These are phyloP conservation scores for Musa troglodytarum DNA, from an alignment of 176 grass and related monocot species.

Conservation along the genomic window DNA sequence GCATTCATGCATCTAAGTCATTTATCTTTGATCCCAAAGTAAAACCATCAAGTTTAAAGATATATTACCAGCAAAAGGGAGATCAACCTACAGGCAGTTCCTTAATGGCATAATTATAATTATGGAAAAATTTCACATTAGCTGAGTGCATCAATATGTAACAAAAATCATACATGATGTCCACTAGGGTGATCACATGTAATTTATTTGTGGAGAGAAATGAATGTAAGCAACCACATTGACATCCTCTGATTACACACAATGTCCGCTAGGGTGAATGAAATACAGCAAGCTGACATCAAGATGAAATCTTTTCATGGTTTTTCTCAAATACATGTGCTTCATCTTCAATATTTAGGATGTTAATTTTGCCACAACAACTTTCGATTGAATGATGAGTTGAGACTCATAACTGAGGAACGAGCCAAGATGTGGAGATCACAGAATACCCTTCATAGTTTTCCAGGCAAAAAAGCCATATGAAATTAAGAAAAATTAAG, in stretches of 20 bases:
- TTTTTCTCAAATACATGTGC: not conserved
- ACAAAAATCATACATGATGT: not conserved
- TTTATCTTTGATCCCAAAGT: not conserved
- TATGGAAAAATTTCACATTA: not conserved
- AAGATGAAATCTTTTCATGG: not conserved
- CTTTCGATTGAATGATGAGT: no score
- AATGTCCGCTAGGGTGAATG: not conserved
- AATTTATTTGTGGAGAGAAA: not conserved
- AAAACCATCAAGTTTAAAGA: not conserved
- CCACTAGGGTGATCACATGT: not conserved
- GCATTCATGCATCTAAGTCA: not conserved
- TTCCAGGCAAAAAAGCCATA: no score
- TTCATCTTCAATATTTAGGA: not conserved
- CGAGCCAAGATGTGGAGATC: no score
- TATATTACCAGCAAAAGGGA: not conserved
- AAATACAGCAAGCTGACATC: not conserved
- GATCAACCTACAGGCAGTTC: not conserved
- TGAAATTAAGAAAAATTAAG: no score
- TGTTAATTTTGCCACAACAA: no score
- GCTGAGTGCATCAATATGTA: no score
- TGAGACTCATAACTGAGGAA: no score
- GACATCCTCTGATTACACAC: not conserved
- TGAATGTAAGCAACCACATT: not conserved
- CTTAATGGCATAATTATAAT: not conserved
- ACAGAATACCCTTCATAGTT: no score